A percentile compares a stretch with the other conserved stretches of the same genome.
phyloP scores from a whole-genome alignment of 495 filamentous ascomycete genomes.

The Tetracladium setigerum region DNA sequence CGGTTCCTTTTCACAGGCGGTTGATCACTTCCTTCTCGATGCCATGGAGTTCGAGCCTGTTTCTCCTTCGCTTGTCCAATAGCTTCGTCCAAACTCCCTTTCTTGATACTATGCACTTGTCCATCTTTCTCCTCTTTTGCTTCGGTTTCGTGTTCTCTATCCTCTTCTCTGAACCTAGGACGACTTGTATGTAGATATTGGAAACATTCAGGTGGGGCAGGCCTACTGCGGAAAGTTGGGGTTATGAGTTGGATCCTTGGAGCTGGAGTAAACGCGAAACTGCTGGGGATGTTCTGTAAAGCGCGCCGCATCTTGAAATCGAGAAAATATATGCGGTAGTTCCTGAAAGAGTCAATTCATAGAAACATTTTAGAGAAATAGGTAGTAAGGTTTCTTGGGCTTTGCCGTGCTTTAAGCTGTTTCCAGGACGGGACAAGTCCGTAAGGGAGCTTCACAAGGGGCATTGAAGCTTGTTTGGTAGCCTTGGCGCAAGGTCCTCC shows the following conservation, averaged over 20 bases:
- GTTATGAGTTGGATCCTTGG: not conserved
- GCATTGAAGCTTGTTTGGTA: too few species aligned
- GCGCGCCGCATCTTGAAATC: not conserved
- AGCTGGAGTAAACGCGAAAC: not conserved
- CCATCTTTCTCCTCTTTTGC: constrained; percentile 19
- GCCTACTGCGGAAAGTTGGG: constrained; percentile 13
- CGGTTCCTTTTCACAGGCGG: constrained; percentile 40
- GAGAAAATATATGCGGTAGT: not conserved
- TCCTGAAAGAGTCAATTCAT: not conserved
- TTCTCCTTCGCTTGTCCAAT: constrained; percentile 40
- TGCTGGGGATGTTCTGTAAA: constrained; percentile 1
- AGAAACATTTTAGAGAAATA: too few species aligned
- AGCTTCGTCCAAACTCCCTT: constrained; percentile 22
- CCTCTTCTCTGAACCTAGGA: not conserved
- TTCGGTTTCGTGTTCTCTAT: constrained; percentile 6
- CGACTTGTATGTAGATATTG: too few species aligned
- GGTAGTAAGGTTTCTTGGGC: too few species aligned
- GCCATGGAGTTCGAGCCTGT: constrained; percentile 54
- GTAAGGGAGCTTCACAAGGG: too few species aligned
- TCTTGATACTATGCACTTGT: constrained; percentile 11
- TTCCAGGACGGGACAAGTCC: too few species aligned
- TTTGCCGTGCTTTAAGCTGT: too few species aligned
- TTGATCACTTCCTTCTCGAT: constrained; percentile 54
- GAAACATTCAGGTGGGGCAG: not conserved
- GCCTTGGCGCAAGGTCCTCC: too few species aligned